These are phyloP conservation scores for Panaeolus papilionaceus DNA, from an alignment of 768 basidiomycete genomes.

Conservation along the genomic window DNA sequence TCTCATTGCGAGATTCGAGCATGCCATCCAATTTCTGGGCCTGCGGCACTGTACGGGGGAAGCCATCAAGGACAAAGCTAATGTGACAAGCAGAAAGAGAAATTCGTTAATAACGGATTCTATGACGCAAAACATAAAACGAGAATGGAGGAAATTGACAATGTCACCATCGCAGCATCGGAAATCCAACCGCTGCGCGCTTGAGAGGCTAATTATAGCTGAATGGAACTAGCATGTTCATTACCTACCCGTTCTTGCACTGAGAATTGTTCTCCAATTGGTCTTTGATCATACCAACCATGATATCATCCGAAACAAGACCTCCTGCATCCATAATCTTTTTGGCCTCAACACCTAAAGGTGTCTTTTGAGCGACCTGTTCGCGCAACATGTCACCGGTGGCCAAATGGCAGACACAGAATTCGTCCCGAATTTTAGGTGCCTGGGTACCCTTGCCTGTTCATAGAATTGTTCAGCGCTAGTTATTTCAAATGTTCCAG, in stretches of 20 bases:
- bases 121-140: conserved; percentile 4
- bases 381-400: conserved; percentile 99
- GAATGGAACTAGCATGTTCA: neutral
- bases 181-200: conserved; percentile 4
- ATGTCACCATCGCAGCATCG: neutral
- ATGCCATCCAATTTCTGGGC: conserved; percentile 95
- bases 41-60: conserved; percentile 96
- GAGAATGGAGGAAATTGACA: neutral
- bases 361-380: conserved; percentile 87
- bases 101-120: neutral
- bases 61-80: conserved; percentile 99
- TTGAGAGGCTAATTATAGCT: conserved; percentile 1
- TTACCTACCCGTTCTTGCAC: conserved; percentile 93
- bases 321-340: conserved; percentile 97
- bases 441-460: conserved; percentile 99
- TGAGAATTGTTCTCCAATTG: conserved; percentile 91
- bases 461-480: conserved; percentile 17
- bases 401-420: conserved; percentile 97
- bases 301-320: conserved; percentile 95
- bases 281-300: conserved; percentile 97
- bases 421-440: conserved; percentile 89
- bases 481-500: conserved; percentile 2
- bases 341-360: conserved; percentile 91
- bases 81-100: conserved; percentile 20
- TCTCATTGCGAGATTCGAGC: conserved; percentile 83